Evolutionary conservation across 306 rosid genomes (phyloP), one percentile per base, ranked within the genome.

Genomic region (Cucumis cinereus): DNA sequence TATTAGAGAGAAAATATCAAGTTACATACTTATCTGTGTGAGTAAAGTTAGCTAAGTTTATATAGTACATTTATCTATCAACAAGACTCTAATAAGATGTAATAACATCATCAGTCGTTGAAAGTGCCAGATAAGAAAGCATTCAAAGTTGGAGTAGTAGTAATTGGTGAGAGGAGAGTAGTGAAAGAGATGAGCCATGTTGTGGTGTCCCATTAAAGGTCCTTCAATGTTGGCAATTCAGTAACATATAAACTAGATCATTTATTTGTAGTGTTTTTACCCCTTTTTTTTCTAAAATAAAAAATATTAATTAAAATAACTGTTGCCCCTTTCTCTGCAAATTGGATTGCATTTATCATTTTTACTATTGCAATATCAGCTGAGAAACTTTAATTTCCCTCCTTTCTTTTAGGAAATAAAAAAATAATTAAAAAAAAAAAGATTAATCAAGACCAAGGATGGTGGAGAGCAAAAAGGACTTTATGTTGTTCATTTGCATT

Each of bases 401-500:
- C 74, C 52, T 66, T 40, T 38, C 50, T 66, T 66, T 66, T 66
- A 5, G 26, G 17, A 6, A 1, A n/a, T n/a, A n/a, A n/a, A n/a
- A 38, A 64, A 36, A 64, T 0, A 16, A 28, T 28, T 28, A 33
- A 16, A 28, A 5, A 38, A 68, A 12, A 30, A 41, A 5, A 38
- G 17, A 30, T n/a, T 68, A 68, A 68, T 12, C 19, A 68, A 68
- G 55, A n/a, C 0, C 11, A 2, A 53, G 36, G 38, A 68, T 68
- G 74, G 56, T 68, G 74, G 74, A 68, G 74, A 45, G 36, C 36
- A 47, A 55, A 70, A 70, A 70, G 75, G 53, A 70, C 75, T 70
- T 70, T 70, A 70, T 71, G 59, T 49, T 71, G 76, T 71, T 71
- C 59, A 70, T 47, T 70, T 40, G 15, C 57, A 70, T 70, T 47